These are phyloP conservation scores for Escallonia herrerae DNA, from an alignment of 129 eudicot genomes.

Conservation along the genomic window DNA sequence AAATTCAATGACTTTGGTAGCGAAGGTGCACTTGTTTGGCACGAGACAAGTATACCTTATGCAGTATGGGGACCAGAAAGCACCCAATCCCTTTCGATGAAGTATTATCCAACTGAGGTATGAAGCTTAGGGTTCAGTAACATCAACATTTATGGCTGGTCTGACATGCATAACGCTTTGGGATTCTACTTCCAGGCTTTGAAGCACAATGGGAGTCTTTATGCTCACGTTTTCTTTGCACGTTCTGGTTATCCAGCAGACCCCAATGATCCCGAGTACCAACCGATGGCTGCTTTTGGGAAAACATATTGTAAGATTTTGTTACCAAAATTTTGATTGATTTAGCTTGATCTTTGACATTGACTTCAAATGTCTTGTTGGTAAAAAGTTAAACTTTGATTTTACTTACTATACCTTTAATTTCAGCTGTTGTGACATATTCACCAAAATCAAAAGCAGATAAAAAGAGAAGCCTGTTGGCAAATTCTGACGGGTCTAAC, in stretches of 20 bases:
- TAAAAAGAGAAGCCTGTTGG: conserved; percentile 71
- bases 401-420: not conserved
- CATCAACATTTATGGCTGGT: not conserved
- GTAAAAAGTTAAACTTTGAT: not conserved
- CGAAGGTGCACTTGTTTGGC: conserved; percentile 90
- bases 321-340: not conserved
- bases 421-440: conserved; percentile 67
- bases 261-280: conserved; percentile 85
- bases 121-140: not conserved
- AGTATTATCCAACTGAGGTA: conserved; percentile 89
- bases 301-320: conserved; percentile 54
- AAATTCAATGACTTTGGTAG: conserved; percentile 67
- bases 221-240: conserved; percentile 86
- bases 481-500: conserved; percentile 33
- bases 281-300: conserved; percentile 78
- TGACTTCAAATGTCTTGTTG: not conserved
- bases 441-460: conserved; percentile 80
- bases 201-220: conserved; percentile 84
- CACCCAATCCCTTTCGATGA: conserved; percentile 66
- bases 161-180: not conserved
- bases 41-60: conserved; percentile 89
- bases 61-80: conserved; percentile 87
- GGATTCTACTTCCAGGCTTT: conserved; percentile 46
- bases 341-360: too few species aligned
- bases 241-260: conserved; percentile 87